Conservation (phyloP, 2,329 filamentous ascomycete genomes). For the Cytospora leucostoma region DNA sequence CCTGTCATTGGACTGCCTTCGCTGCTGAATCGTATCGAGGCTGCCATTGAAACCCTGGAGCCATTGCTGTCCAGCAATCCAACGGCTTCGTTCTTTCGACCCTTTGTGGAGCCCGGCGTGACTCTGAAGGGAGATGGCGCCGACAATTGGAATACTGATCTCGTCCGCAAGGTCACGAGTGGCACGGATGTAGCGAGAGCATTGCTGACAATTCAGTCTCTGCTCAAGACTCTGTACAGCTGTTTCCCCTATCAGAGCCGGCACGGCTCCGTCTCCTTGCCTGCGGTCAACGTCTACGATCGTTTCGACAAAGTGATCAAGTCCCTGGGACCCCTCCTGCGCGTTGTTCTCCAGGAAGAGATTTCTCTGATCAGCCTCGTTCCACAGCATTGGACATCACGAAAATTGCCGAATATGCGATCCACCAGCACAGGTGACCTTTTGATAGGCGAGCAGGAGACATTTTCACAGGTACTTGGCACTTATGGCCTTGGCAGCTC, state of each 20-base stretch:
- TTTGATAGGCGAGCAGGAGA: conserved; percentile 15
- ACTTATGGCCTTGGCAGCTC: conserved; percentile 7
- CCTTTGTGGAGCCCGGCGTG: conserved; percentile 56
- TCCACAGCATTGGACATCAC: conserved; percentile 64
- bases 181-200: conserved; percentile 81
- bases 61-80: conserved; percentile 60
- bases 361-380: conserved; percentile 73
- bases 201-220: conserved; percentile 72
- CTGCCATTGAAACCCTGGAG: conserved; percentile 66
- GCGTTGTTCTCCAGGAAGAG: conserved; percentile 82
- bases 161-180: conserved; percentile 49
- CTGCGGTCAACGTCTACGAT: conserved; percentile 79
- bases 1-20: conserved; percentile 81
- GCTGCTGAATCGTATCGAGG: conserved; percentile 72
- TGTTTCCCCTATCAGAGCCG: conserved; percentile 72
- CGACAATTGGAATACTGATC: conserved; percentile 37
- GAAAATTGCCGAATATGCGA: conserved; percentile 35
- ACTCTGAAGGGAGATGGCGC: conserved; percentile 37
- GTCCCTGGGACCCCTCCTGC: conserved; percentile 74
- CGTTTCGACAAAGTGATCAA: conserved; percentile 75
- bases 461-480: conserved; percentile 22
- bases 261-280: conserved; percentile 66
- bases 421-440: conserved; percentile 21
- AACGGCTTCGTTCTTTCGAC: conserved; percentile 68
- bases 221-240: conserved; percentile 73